Evolutionary conservation across 306 rosid species (phyloP).

Genomic region (Sphenostylis stenocarpa): DNA sequence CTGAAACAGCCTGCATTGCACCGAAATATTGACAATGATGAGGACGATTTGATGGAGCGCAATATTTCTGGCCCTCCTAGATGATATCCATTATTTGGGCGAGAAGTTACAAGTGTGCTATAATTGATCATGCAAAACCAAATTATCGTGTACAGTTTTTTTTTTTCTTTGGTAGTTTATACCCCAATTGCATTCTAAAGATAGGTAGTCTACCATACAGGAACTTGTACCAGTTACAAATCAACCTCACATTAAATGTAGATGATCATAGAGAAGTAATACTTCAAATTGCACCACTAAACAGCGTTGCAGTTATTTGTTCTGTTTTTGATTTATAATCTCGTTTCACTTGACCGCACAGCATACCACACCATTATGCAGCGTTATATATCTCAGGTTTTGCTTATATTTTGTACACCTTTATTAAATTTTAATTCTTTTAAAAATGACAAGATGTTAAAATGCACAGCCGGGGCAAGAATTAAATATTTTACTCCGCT

Average conservation of each 20-base stretch:
- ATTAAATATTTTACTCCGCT: not conserved
- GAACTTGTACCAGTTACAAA: constrained; percentile 25
- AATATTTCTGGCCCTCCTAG: constrained; percentile 46
- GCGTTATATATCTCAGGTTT: not conserved
- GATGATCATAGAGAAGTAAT: constrained; percentile 23
- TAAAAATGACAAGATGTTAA: not conserved
- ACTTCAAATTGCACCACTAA: constrained; percentile 5
- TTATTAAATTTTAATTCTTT: not conserved
- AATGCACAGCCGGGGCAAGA: no score
- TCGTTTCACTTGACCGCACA: not conserved
- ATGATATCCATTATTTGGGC: constrained; percentile 34
- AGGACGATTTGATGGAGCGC: constrained; percentile 39
- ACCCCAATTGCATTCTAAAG: constrained; percentile 18
- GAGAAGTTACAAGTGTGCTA: not conserved
- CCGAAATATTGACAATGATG: constrained; percentile 40
- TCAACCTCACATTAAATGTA: constrained; percentile 24
- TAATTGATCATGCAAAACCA: constrained; percentile 33
- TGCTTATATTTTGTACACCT: not conserved
- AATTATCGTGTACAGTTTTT: constrained; percentile 49
- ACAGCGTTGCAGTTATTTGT: not conserved
- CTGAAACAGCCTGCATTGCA: constrained; percentile 67
- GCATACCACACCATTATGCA: not conserved
- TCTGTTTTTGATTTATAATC: not conserved
- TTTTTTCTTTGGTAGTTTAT: constrained; percentile 17
- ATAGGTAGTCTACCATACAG: constrained; percentile 18